These are phyloP conservation scores for Aquanectria penicillioides DNA, from an alignment of 2,329 filamentous ascomycete genomes.

Conservation along the genomic window DNA sequence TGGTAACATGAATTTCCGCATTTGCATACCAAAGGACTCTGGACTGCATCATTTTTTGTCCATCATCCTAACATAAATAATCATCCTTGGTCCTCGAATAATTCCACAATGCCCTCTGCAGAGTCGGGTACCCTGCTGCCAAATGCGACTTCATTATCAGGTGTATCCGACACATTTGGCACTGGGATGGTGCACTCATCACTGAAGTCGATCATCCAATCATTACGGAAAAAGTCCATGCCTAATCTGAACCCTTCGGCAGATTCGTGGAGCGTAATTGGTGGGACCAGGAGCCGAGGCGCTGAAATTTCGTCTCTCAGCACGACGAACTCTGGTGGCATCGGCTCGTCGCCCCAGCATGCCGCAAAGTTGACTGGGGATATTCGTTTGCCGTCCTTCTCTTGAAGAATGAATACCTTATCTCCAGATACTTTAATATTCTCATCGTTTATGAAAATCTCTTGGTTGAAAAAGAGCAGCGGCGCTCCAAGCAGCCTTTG, in stretches of 20 bases:
- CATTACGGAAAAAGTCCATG: conserved; percentile 20
- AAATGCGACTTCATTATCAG: neutral
- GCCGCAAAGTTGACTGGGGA: conserved; percentile 10
- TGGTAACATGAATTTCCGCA: no score
- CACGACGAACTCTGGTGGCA: neutral
- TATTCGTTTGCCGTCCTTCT: neutral
- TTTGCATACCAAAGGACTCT: no score
- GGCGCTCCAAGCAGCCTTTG: conserved; percentile 1
- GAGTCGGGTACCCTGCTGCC: neutral
- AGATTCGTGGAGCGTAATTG: conserved; percentile 4
- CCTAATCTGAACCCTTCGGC: neutral
- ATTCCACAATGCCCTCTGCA: no score
- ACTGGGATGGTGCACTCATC: neutral
- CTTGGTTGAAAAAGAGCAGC: conserved; percentile 1
- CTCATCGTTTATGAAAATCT: conserved; percentile 10
- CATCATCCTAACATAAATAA: no score
- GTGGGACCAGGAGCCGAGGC: neutral
- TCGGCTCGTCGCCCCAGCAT: neutral
- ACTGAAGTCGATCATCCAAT: conserved; percentile 8
- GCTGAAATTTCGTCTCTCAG: neutral
- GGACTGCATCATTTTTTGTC: no score
- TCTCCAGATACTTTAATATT: neutral
- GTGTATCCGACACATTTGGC: conserved; percentile 6
- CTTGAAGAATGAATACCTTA: conserved; percentile 1
- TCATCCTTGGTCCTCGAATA: no score